Percentiles rank a stretch among this genome's conserved stretches.
Evolutionary conservation across 2,329 filamentous ascomycete species (phyloP).

Genomic region (Coniochaeta sp.): DNA sequence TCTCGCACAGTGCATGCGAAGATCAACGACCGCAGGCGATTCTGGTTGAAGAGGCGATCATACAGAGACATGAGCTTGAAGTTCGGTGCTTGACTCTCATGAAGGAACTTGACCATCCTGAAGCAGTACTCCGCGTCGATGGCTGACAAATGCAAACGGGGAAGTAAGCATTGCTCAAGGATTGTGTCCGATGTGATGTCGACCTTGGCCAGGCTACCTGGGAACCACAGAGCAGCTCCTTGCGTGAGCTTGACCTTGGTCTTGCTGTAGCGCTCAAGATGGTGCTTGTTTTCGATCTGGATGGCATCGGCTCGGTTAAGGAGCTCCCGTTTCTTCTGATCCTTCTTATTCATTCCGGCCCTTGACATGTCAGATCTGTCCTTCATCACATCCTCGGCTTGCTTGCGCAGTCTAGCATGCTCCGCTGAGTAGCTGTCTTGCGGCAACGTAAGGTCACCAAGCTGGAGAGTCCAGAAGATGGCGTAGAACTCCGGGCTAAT

Average conservation of each 20-base stretch:
- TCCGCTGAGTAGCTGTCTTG: constrained; percentile 72
- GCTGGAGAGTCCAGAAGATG: constrained; percentile 85
- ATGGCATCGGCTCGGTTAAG: constrained; percentile 62
- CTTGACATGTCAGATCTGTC: constrained; percentile 68
- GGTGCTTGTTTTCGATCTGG: constrained; percentile 64
- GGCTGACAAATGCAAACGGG: constrained; percentile 74
- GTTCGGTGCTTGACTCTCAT: constrained; percentile 73
- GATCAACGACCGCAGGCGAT: constrained; percentile 72
- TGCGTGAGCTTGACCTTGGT: constrained; percentile 63
- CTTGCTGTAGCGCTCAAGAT: constrained; percentile 58
- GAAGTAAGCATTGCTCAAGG: constrained; percentile 88
- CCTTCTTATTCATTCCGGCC: constrained; percentile 57
- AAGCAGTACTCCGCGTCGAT: constrained; percentile 86
- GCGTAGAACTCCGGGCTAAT: constrained; percentile 78
- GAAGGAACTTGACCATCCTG: constrained; percentile 78
- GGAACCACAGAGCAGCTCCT: constrained; percentile 75
- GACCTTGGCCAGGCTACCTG: constrained; percentile 52
- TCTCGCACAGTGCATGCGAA: constrained; percentile 87
- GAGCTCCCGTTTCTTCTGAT: constrained; percentile 61
- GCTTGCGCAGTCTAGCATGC: constrained; percentile 58
- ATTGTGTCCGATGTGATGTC: constrained; percentile 66
- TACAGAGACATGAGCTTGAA: constrained; percentile 83
- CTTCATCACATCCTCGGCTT: constrained; percentile 58
- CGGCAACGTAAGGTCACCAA: constrained; percentile 73
- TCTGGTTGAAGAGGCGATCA: constrained; percentile 75